Base-by-base conservation (phyloP, 164 flowering plant species). In the Houttuynia cordata region DNA sequence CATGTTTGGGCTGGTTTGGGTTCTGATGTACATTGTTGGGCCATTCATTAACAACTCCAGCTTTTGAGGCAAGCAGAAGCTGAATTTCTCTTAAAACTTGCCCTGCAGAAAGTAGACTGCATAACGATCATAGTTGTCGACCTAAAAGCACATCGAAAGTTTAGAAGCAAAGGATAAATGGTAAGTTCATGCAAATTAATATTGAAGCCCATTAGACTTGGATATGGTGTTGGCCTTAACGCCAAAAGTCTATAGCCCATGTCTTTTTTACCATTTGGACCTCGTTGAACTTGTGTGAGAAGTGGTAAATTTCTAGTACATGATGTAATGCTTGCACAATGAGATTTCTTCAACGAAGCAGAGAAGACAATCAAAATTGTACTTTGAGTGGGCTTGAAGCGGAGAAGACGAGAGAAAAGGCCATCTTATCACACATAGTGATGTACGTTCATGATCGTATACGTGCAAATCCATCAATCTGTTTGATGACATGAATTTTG, bases 101-200 rank as follows among this genome's bases (percentile, higher is more conserved):
- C 97, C 59, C 75, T 80, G 47, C 92, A 84, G 42, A 83, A 77
- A 68, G 94, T 89, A 24, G 97, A 90, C 65, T 87, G 87, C 73
- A 83, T 84, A 59, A 76, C 85, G 7, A 82, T 90, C 30, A 75
- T 90, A 53, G 92, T 87, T 37, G 83, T 87, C 64, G 97, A 90
- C 66, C 69, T 87, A 71, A 90, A 90, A 74, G 75, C 86, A 62
- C 85, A 76, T 25, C 76, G 94, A 78, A 87, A 83, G 71, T 73
- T 81, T 68, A 86, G 83, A 73, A 78, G 61, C 71, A 86, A 77
- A 64, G 62, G 83, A 18, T 81, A 71, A 83, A 24, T 58, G 15
- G 62, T 59, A 30, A 68, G 67, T 63, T 34, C 24, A 34, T 57
- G 20, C 41, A n/a, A n/a, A n/a, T n/a, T n/a, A 10, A 68, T 50